Evolutionary conservation across 108 stramenopile genomes (phyloP).

Genomic region (Nitzschia inconspicua): DNA sequence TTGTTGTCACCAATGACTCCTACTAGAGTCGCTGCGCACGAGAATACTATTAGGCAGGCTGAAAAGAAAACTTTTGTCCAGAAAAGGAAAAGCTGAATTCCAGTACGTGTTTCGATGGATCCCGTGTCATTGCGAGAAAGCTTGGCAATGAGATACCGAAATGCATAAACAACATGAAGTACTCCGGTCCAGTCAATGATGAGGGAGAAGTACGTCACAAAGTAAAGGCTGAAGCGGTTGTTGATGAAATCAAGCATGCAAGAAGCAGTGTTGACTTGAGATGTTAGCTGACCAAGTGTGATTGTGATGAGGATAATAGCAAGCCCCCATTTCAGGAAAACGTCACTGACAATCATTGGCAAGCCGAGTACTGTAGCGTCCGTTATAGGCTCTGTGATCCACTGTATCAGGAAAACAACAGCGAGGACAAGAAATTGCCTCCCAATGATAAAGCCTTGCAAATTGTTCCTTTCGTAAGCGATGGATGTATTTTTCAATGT

Average conservation of each 20-base stretch:
- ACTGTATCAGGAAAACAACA: too few species aligned
- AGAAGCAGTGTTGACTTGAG: conserved; percentile 41
- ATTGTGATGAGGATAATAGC: too few species aligned
- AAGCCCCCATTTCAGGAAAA: too few species aligned
- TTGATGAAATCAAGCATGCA: conserved; percentile 77
- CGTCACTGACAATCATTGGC: too few species aligned
- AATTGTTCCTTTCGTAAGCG: conserved; percentile 27
- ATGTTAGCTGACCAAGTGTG: too few species aligned
- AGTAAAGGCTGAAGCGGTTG: conserved; percentile 52
- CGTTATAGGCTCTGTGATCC: too few species aligned
- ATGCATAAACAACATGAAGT: conserved; percentile 53
- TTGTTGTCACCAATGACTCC: conserved; percentile 52
- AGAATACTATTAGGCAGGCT: conserved; percentile 28
- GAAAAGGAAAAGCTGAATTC: conserved; percentile 33
- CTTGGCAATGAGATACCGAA: conserved; percentile 40
- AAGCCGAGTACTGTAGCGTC: too few species aligned
- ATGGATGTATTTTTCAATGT: conserved; percentile 32
- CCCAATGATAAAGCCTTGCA: conserved; percentile 54
- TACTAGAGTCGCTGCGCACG: conserved; percentile 37
- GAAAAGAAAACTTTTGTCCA: conserved; percentile 38
- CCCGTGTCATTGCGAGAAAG: conserved; percentile 47
- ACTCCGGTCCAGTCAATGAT: conserved; percentile 58
- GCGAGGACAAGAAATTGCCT: conserved; percentile 52
- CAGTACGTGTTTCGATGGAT: conserved; percentile 47
- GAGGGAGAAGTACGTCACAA: conserved; percentile 51